Evolutionary conservation across 2,329 filamentous ascomycete genomes (phyloP).

Genomic region (Mariannaea elegans): DNA sequence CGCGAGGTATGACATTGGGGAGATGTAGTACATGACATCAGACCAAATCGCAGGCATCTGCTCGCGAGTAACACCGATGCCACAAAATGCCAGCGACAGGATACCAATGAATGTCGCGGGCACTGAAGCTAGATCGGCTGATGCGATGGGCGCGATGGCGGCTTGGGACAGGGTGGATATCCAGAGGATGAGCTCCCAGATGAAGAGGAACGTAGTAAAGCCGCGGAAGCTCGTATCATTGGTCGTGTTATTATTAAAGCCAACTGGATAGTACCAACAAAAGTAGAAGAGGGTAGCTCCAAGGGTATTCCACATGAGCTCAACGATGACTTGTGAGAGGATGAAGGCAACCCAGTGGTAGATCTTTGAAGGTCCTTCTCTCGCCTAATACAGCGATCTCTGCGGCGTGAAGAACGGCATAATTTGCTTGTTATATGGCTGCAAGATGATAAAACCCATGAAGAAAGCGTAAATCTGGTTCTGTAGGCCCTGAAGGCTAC

Average conservation of each 20-base stretch:
- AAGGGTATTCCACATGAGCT: slow-evolving; percentile 83
- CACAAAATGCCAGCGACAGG: slow-evolving; percentile 58
- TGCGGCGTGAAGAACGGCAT: slow-evolving; percentile 88
- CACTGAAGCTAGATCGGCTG: background rate
- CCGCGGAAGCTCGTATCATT: slow-evolving; percentile 61
- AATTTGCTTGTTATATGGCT: slow-evolving; percentile 74
- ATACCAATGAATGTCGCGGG: slow-evolving; percentile 71
- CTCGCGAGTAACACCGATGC: slow-evolving; percentile 63
- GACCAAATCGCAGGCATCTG: slow-evolving; percentile 75
- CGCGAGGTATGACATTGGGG: slow-evolving; percentile 77
- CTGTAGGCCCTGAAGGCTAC: slow-evolving; percentile 58
- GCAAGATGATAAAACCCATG: slow-evolving; percentile 81
- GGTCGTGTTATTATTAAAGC: slow-evolving; percentile 72
- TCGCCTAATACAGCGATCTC: slow-evolving; percentile 81
- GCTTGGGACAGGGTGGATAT: slow-evolving; percentile 71
- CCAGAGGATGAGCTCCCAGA: slow-evolving; percentile 73
- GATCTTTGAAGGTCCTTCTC: slow-evolving; percentile 81
- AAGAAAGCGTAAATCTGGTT: slow-evolving; percentile 88
- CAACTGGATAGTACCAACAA: slow-evolving; percentile 85
- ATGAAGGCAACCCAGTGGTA: slow-evolving; percentile 89
- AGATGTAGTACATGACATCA: slow-evolving; percentile 74
- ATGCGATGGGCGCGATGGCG: slow-evolving; percentile 47
- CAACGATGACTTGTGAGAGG: slow-evolving; percentile 81
- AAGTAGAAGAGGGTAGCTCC: slow-evolving; percentile 78
- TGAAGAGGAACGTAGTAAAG: slow-evolving; percentile 72